Evolutionary conservation across 441 rosid genomes (phyloP), one percentile per base, ranked within the genome.

Genomic region (Omphalea diandra): DNA sequence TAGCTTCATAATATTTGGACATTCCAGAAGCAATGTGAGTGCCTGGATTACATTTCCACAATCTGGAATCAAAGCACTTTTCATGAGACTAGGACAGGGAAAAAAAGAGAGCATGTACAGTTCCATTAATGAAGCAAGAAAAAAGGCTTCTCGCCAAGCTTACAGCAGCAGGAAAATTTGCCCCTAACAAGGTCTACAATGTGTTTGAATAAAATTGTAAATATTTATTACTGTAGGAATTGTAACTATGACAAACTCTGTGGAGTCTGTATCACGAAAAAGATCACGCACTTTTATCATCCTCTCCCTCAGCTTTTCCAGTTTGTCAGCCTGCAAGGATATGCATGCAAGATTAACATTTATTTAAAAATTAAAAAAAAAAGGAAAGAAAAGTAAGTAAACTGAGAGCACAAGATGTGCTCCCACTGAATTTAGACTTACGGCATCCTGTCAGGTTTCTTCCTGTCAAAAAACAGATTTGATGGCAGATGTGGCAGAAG

Each of bases 401-500:
- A 40, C 46, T 31, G 36, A n/a, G n/a, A 53, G 38, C 47, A 68
- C 22, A 27, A 74, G 56, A 57, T 64, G 43, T 67, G 46, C 24
- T 60, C 26, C 63, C 26, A 61, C 68, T 52, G 64, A 72, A 64
- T 69, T 52, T 72, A 55, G 49, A 67, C 97, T 86, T 89, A 90
- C 97, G 76, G 89, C 75, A 85, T 87, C 82, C 73, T 72, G 86
- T 67, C 7, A 69, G 68, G 78, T 80, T 83, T 75, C 86, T 77
- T 84, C 94, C 78, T 87, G 90, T 41, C 98, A 93, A 77, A 94
- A 90, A 67, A 90, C 96, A 29, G 93, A 86, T 80, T 91, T 94
- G 79, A 91, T 87, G 35, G 99, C 97, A 76, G 93, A 89, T 69
- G 98, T 92, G 43, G 98, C 99, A 17, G 97, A 88, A 46, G 90